Evolutionary conservation across 2,329 filamentous ascomycete species (phyloP), one percentile per base, ranked within the genome.

Genomic region (Emmonsiellopsis sp.): DNA sequence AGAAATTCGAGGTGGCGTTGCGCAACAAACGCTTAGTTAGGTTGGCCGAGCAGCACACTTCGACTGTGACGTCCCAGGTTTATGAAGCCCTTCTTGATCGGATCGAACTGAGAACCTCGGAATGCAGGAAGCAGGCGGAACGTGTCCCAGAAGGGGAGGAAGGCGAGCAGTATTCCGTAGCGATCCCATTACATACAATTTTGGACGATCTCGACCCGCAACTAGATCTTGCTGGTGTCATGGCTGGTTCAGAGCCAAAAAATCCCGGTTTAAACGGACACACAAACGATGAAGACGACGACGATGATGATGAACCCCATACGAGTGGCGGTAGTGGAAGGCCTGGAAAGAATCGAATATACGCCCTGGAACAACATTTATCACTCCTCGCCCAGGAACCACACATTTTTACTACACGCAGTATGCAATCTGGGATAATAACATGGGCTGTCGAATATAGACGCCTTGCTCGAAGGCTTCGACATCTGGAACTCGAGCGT

Each of bases 391-490:
- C 71, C 31, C 66, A 72, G 56, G 64, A 72, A 6, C 68, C 69
- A 2, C 63, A 65, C 52, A 65, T 65, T 44, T 69, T 75, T 27
- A 63, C 63, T 14, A 69, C 66, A 4, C 63, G 68, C 49, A 63
- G 63, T 14, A 59, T 66, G 6, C 62, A 67, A 11, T 58, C 76
- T 37, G 82, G 81, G 34, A 78, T 80, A 27, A 84, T 85, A 34
- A 83, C 87, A 63, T 98, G 90, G 88, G 85, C 83, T 0, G 82
- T 97, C 5, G 85, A 95, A 63, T 95, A 93, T 65, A 77, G 81
- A n/a, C 77, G 80, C 7, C 76, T 97, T 3, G 77, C 88, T 50
- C 77, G 82, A 43, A 78, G 79, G 49, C 74, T 97, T 36, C 84
- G 86, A 44, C 85, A 91, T 62, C 73, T 80, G 5, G 89, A 96